Evolutionary conservation across 2,329 filamentous ascomycete species (phyloP).

Genomic region (Gaeumannomyces sp.): DNA sequence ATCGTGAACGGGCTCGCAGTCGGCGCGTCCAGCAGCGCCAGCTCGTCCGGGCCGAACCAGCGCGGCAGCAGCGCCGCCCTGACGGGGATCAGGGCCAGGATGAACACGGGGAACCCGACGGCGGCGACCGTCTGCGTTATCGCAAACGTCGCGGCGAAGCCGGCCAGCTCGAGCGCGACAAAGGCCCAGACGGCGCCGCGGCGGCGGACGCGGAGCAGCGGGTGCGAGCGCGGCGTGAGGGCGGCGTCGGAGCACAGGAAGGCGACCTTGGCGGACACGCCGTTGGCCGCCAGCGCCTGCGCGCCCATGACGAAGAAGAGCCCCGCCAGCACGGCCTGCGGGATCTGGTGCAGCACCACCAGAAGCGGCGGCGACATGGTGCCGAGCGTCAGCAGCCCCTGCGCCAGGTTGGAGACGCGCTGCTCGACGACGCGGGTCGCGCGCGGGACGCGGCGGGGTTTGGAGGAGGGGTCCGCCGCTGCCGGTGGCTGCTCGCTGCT

Average conservation of each 20-base stretch:
- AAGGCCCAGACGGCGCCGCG: conserved; percentile 64
- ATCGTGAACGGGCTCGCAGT: conserved; percentile 71
- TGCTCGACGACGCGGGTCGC: conserved; percentile 68
- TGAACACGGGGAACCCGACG: conserved; percentile 73
- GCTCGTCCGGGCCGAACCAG: conserved; percentile 54
- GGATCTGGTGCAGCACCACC: conserved; percentile 68
- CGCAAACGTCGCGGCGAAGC: conserved; percentile 72
- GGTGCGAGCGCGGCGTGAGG: conserved; percentile 54
- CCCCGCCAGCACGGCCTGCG: conserved; percentile 71
- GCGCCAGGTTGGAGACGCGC: conserved; percentile 69
- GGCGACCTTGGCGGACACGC: conserved; percentile 68
- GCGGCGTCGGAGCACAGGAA: conserved; percentile 60
- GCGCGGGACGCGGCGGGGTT: conserved; percentile 48
- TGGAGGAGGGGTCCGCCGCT: conserved; percentile 21
- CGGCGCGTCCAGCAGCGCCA: conserved; percentile 60
- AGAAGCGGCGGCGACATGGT: conserved; percentile 74
- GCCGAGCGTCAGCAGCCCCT: conserved; percentile 70
- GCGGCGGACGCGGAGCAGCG: conserved; percentile 55
- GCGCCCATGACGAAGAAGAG: conserved; percentile 83
- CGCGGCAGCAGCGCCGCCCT: conserved; percentile 58
- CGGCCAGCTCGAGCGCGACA: conserved; percentile 60
- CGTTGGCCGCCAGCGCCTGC: conserved; percentile 69
- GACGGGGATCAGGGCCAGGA: conserved; percentile 61
- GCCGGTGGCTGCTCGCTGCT: conserved; percentile 36
- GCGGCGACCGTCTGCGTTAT: conserved; percentile 77